Percentiles rank a stretch among this genome's conserved stretches.
phyloP scores from a whole-genome alignment of 805 yeast species.

The Kuraishia ogatae region DNA sequence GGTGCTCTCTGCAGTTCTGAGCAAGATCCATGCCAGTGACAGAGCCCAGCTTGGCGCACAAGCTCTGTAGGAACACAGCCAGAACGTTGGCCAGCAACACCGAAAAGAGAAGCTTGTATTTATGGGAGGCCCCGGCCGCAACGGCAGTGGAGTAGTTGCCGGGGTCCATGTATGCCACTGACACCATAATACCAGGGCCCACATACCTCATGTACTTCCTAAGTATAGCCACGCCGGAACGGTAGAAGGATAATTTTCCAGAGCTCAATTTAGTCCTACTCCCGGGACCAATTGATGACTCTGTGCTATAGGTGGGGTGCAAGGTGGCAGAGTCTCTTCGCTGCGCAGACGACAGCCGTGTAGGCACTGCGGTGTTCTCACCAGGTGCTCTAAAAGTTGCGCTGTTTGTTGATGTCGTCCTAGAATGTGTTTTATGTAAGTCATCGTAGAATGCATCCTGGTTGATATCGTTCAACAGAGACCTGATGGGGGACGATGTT shows the following conservation, averaged over 20 bases:
- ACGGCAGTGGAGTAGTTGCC: slow-evolving; percentile 96
- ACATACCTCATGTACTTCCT: slow-evolving; percentile 37
- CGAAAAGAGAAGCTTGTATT: slow-evolving; percentile 71
- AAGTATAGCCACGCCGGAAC: slow-evolving; percentile 22
- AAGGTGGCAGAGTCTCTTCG: background rate
- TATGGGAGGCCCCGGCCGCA: slow-evolving; percentile 84
- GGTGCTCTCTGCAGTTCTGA: slow-evolving; percentile 69
- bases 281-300: background rate
- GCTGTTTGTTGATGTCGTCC: background rate
- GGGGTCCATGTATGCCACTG: slow-evolving; percentile 96
- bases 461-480: background rate
- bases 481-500: background rate
- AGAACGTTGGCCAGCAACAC: slow-evolving; percentile 72
- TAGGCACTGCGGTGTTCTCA: background rate
- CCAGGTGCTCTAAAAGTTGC: background rate
- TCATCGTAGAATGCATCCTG: background rate
- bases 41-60: slow-evolving; percentile 84
- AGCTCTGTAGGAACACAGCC: slow-evolving; percentile 79
- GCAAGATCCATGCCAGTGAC: slow-evolving; percentile 94
- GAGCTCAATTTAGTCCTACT: background rate
- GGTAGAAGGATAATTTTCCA: background rate
- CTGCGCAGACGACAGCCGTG: background rate
- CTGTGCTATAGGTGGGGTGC: background rate
- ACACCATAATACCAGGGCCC: slow-evolving; percentile 96
- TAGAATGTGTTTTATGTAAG: background rate